These are phyloP conservation scores for Conticribra guillardii DNA, from an alignment of 108 stramenopile genomes.

Conservation along the genomic window DNA sequence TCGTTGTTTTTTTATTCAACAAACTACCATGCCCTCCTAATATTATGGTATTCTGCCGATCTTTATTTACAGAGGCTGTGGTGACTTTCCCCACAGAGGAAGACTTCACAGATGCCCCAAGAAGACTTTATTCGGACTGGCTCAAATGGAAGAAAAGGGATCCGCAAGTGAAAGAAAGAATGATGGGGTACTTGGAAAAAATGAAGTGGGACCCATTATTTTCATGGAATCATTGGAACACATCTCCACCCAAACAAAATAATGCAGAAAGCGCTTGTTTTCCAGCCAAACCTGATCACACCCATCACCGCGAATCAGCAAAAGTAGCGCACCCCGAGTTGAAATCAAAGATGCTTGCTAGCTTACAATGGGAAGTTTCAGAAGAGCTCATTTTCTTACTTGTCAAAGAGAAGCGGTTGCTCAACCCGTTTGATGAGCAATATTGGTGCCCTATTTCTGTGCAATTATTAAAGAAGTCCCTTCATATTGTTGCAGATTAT, in stretches of 20 bases:
- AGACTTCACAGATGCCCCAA: slow-evolving; percentile 16
- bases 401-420: slow-evolving; percentile 18
- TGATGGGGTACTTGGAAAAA: neutral
- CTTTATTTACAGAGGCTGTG: slow-evolving; percentile 11
- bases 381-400: slow-evolving; percentile 33
- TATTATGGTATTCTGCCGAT: too few relatives aligned
- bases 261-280: too few relatives aligned
- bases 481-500: slow-evolving; percentile 19
- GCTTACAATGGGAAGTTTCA: slow-evolving; percentile 20
- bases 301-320: too few relatives aligned
- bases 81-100: slow-evolving; percentile 26
- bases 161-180: neutral
- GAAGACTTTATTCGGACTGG: slow-evolving; percentile 11
- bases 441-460: slow-evolving; percentile 29
- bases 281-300: too few relatives aligned
- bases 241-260: too few relatives aligned
- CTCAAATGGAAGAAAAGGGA: slow-evolving; percentile 11
- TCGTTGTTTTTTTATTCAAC: too few relatives aligned
- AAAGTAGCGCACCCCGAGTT: too few relatives aligned
- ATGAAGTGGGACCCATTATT: neutral
- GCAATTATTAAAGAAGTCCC: slow-evolving; percentile 12
- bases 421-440: slow-evolving; percentile 13
- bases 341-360: neutral
- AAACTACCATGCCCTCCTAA: too few relatives aligned
- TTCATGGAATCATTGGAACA: neutral